These are phyloP conservation scores for Beauveria australis DNA, from an alignment of 2,329 filamentous ascomycete genomes.

Conservation along the genomic window DNA sequence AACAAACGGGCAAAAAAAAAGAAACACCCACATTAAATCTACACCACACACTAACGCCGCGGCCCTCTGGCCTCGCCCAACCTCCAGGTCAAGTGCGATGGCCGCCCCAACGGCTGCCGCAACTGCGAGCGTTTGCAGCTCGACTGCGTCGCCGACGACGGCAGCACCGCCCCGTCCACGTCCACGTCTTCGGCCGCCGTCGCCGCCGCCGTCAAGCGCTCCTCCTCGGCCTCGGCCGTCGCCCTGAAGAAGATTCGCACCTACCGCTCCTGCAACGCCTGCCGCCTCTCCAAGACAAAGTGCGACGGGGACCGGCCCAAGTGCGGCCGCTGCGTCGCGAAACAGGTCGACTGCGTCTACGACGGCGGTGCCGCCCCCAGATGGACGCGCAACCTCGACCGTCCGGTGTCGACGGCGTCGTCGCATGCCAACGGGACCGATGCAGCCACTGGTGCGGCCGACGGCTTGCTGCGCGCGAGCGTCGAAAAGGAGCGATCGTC, in stretches of 20 bases:
- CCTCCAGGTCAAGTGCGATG: constrained; percentile 32
- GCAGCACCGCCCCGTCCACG: constrained; percentile 14
- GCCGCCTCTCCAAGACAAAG: constrained; percentile 33
- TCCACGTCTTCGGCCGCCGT: constrained; percentile 8
- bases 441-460: constrained; percentile 9
- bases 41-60: constrained; percentile 4
- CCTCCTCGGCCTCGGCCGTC: constrained; percentile 17
- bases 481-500: constrained; percentile 10
- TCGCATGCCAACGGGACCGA: constrained; percentile 3
- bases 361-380: constrained; percentile 29
- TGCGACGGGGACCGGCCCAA: constrained; percentile 32
- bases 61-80: background rate
- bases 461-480: background rate
- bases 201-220: background rate
- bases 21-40: background rate
- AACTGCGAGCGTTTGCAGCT: constrained; percentile 35
- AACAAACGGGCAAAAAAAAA: background rate
- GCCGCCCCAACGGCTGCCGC: constrained; percentile 32
- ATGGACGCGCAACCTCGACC: constrained; percentile 28
- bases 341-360: constrained; percentile 29
- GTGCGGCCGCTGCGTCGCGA: constrained; percentile 27
- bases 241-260: constrained; percentile 31
- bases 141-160: constrained; percentile 30
- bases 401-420: constrained; percentile 6
- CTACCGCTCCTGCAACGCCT: constrained; percentile 32